A percentile compares a stretch with the other conserved stretches of the same genome.
Conservation (phyloP, 2,329 filamentous ascomycete species). For the Aspergillus fumigatiaffinis region DNA sequence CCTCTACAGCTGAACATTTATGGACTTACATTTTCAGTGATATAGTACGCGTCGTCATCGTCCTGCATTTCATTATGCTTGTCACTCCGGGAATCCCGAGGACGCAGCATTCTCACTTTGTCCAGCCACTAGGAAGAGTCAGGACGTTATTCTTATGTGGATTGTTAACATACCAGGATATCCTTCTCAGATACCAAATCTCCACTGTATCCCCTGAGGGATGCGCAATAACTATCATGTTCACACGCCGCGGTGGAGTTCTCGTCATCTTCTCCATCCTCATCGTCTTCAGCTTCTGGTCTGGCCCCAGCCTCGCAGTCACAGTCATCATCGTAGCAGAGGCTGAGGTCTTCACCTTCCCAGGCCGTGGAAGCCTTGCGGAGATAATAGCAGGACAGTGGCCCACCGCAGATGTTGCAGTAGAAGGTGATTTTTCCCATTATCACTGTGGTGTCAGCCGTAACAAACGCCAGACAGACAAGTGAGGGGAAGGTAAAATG, state of each 20-base stretch:
- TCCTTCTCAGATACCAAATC: neutral
- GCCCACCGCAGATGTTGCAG: slow-evolving; percentile 6
- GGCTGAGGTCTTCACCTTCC: neutral
- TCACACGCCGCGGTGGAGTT: neutral
- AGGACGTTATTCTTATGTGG: neutral
- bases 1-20: neutral
- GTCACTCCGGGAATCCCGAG: neutral
- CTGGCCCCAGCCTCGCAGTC: neutral
- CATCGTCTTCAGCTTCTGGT: neutral
- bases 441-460: too few relatives aligned
- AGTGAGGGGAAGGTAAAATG: too few relatives aligned
- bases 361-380: neutral
- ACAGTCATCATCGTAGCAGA: neutral
- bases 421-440: neutral
- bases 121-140: neutral
- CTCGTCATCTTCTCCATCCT: neutral
- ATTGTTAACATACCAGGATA: neutral
- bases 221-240: neutral
- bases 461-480: too few relatives aligned
- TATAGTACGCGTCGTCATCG: neutral
- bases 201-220: neutral
- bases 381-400: neutral
- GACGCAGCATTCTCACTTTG: neutral
- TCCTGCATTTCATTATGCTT: too few relatives aligned
- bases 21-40: neutral